These are phyloP conservation scores for Russula earlei DNA, from an alignment of 768 basidiomycete genomes.

Conservation along the genomic window DNA sequence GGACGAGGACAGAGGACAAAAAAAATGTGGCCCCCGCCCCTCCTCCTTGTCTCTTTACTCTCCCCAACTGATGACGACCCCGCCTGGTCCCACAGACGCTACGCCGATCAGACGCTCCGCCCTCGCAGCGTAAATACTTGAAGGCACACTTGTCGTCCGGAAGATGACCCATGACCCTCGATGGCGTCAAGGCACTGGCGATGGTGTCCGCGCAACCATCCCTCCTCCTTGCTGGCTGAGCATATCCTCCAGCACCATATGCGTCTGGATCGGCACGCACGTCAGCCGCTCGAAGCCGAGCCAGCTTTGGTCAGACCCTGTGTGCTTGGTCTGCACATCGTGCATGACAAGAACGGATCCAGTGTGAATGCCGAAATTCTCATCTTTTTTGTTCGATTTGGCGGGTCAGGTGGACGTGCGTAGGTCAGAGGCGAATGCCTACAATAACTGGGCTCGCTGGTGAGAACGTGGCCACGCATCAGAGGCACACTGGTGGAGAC, in stretches of 20 bases:
- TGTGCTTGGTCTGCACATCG: slow-evolving; percentile 60
- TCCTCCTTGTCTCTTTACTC: slow-evolving; percentile 1
- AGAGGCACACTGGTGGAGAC: slow-evolving; percentile 65
- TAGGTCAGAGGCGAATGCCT: not conserved
- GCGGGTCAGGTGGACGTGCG: not conserved
- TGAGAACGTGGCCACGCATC: slow-evolving; percentile 80
- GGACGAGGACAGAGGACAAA: not conserved
- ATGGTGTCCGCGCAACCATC: slow-evolving; percentile 88
- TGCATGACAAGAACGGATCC: slow-evolving; percentile 79
- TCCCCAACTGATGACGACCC: slow-evolving; percentile 60
- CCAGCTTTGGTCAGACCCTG: slow-evolving; percentile 71
- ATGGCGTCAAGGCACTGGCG: slow-evolving; percentile 57
- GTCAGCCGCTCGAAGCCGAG: slow-evolving; percentile 88
- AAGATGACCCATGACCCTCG: slow-evolving; percentile 50
- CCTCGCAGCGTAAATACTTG: slow-evolving; percentile 73
- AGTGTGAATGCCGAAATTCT: slow-evolving; percentile 87
- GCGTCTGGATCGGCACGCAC: slow-evolving; percentile 87
- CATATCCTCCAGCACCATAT: slow-evolving; percentile 78
- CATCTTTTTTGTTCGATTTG: slow-evolving; percentile 52
- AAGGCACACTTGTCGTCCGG: slow-evolving; percentile 72
- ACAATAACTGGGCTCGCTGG: slow-evolving; percentile 94
- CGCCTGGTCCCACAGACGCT: slow-evolving; percentile 51
- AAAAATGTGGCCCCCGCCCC: not conserved
- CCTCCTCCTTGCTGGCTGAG: slow-evolving; percentile 75
- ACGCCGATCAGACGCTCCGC: slow-evolving; percentile 68